A percentile compares a stretch with the other conserved stretches of the same genome.
phyloP scores from a whole-genome alignment of 78 protist genomes.

The Dictyostelium citrinum region DNA sequence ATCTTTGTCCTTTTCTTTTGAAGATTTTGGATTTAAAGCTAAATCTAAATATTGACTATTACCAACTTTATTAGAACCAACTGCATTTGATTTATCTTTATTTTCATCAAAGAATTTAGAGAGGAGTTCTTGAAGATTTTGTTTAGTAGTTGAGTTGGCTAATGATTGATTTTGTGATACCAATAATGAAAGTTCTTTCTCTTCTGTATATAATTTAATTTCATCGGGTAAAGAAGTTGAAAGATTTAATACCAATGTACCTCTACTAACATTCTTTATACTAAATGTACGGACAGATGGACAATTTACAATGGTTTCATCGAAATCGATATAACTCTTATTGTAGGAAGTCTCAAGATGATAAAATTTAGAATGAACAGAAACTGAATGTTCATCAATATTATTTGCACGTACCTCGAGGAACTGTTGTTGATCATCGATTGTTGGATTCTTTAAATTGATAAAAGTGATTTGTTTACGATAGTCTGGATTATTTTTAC shows the following conservation, averaged over 20 bases:
- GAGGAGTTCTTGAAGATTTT: conserved; percentile 46
- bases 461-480: conserved; percentile 80
- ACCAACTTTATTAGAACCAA: background rate
- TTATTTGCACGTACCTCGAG: conserved; percentile 81
- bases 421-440: conserved; percentile 30
- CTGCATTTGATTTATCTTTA: conserved; percentile 12
- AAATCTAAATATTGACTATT: conserved; percentile 76
- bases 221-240: conserved; percentile 61
- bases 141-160: background rate
- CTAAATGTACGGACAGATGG: conserved; percentile 67
- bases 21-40: conserved; percentile 23
- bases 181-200: background rate
- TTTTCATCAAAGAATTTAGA: conserved; percentile 70
- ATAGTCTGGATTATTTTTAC: conserved; percentile 86
- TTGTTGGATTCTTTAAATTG: conserved; percentile 55
- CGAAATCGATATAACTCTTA: conserved; percentile 72
- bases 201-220: conserved; percentile 43
- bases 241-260: conserved; percentile 8
- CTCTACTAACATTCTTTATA: conserved; percentile 50
- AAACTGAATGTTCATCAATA: conserved; percentile 76
- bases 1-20: background rate
- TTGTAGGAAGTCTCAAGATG: conserved; percentile 37
- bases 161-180: background rate
- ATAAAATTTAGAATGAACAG: conserved; percentile 82
- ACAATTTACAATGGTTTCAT: conserved; percentile 74